Base-by-base conservation (phyloP, 441 rosid genomes). In the Melianthus villosus region DNA sequence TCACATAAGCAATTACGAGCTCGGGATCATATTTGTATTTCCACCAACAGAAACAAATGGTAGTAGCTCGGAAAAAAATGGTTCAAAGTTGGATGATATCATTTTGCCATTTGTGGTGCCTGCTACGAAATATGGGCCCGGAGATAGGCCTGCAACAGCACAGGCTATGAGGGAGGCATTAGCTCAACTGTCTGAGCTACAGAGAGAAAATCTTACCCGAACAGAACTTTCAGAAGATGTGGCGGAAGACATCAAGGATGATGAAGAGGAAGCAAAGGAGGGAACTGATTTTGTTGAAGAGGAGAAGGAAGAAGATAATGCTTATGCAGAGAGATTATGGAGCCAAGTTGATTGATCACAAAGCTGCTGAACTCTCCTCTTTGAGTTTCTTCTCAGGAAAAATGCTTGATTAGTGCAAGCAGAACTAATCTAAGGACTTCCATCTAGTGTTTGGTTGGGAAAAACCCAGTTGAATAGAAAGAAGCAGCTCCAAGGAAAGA, bases 1-100 rank as follows among this genome's bases (percentile, higher is more conserved):
- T 70, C 93, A 65, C 39, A 55, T 87, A 16, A 68, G 80, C 53
- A 87, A 87, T 61, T 86, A 87, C 34, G 97, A 82, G 54, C 75
- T 87, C 1, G 97, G 94, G 41, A 80, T 87, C 18, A 28, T 87
- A 34, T 82, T 82, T 9, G 53, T 73, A 11, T 84, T 73, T 38
- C 94, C 97, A 36, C 91, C 82, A 16, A 41, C 48, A 17, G 73
- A 54, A 41, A 59, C 40, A 26, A 57, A 17, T 4, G 52, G 53
- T 47, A 38, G 42, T 45, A 38, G 42, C 9, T 6, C 22, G 1
- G 46, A 42, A 6, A 46, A 50, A 42, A 57, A 54, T 28, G 44
- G 17, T 22, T 22, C 47, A 15, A 53, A 49, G 25, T 51, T 82
- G 54, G 82, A 80, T 61, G 84, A 76, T 43, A 51, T 79, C 32